Evolutionary conservation across 1,139 yeast genomes (phyloP), one percentile per base, ranked within the genome.

Genomic region (Meyerozyma athensensis): DNA sequence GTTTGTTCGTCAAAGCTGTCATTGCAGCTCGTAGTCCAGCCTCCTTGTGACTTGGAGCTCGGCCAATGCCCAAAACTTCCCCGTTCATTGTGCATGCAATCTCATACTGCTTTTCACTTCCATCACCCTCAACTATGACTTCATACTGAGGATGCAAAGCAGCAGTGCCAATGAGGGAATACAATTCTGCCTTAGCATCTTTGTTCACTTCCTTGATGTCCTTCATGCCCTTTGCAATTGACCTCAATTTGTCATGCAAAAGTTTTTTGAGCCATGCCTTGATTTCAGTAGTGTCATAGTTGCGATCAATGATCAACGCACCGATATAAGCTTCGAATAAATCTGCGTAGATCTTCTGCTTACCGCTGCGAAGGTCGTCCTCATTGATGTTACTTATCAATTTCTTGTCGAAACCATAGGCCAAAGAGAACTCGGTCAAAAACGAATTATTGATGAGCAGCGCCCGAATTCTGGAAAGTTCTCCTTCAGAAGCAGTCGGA

Each of bases 251-350:
- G 26, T 54, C 52, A 8, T 63, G 65, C 36, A 79, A 72, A 22
- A 87, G 62, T 36, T 66, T 58, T 5, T 59, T 55, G 13, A 87
- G 56, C 95, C 96, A 89, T 7, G 63, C 55, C 41, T 72, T 67
- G 4, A 85, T 77, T 19, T 62, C 67, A 1, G 61, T 62, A 26
- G 72, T 62, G 35, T 63, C 59, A 34, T 75, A 72, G 4, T 69
- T 63, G 39, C 68, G 62, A 46, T 86, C 95, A 31, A 79, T 68
- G 8, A 79, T 77, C 30, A 90, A 60, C 0, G 94, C 97, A 4
- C 96, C 97, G 28, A 90, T 72, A 52, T 89, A 90, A 0, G 97
- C 96, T 59, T 90, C 97, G 57, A 90, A 86, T 1, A 84, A 74
- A 61, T 86, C 95, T 0, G 95, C 90, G 49, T 70, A 68, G 4